Evolutionary conservation across 2,329 filamentous ascomycete species (phyloP), one percentile per base, ranked within the genome.

Genomic region (Penicillium fuscoglaucum): DNA sequence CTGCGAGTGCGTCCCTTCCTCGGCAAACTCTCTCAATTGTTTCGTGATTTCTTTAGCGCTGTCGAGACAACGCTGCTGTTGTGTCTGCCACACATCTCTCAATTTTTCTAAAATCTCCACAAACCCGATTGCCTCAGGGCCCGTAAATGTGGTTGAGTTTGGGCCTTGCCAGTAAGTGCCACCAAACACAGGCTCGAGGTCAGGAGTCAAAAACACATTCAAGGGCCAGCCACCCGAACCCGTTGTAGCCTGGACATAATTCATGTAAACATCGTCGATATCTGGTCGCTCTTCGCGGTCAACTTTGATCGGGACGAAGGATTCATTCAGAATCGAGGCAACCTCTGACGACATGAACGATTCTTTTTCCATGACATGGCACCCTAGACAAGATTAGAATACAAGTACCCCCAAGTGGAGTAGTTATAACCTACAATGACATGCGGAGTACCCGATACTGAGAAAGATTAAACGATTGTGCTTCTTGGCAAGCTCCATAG

Each of bases 261-360:
- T 96, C 91, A 97, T 97, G 75, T 98, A 98, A 64, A 98, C 93
- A 61, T 90, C 87, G 71, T 99, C 95, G 63, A 98, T 87, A 71
- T 98, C 93, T 9, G 93, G 93, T 28, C 93, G 87, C 76, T 96
- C 91, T 76, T 99, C 95, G 60, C 93, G 87, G 75, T 99, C 95
- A 69, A 98, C 85, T 68, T 97, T 90, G 73, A 98, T 87, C 4
- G 95, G 93, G 45, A 99, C 86, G 74, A 98, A 99, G 57, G 86
- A 85, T 60, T 88, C 82, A 78, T 98, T 99, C 37, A 99, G 82
- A 57, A 96, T 82, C 26, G 85, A 78, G 17, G 95, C 92, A 60
- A 96, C 88, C 62, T 91, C 87, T 2, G 85, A 80, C 66, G 96
- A 90, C 72, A 88, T 88, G 75, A 99, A 98, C 21, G 90, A 93